phyloP scores from a whole-genome alignment of 129 eudicot species.

The Cynara cardunculus region DNA sequence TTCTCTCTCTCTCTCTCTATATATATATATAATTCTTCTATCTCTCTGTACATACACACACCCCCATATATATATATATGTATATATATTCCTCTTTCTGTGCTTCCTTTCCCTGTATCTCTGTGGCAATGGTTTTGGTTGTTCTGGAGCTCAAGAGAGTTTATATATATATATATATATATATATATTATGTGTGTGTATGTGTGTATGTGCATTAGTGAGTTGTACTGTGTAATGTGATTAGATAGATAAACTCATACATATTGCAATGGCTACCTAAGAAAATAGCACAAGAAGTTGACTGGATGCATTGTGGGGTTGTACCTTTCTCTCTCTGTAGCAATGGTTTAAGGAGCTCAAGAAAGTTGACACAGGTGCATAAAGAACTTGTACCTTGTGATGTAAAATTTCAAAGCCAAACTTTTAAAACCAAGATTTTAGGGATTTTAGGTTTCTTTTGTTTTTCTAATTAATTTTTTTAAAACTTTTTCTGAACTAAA shows the following conservation, averaged over 20 bases:
- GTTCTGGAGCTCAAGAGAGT: not conserved
- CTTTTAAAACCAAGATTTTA: not conserved
- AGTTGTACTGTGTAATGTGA: not conserved
- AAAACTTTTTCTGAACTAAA: not conserved
- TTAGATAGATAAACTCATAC: not conserved
- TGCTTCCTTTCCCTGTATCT: too few relatives aligned
- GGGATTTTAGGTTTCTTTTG: not conserved
- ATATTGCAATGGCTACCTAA: conserved; percentile 1
- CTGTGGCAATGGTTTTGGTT: not conserved
- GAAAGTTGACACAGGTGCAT: conserved; percentile 1
- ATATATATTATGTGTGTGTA: too few relatives aligned
- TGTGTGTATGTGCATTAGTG: not conserved
- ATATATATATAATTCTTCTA: not conserved
- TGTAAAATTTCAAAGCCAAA: not conserved
- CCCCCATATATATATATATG: not conserved
- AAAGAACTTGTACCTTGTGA: not conserved
- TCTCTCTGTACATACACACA: not conserved
- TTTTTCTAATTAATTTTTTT: not conserved
- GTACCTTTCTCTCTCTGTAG: not conserved
- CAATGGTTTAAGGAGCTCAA: not conserved
- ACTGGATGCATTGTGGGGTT: not conserved
- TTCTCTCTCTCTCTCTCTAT: not conserved
- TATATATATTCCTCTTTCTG: not conserved
- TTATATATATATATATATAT: too few relatives aligned
- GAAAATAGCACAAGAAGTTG: not conserved